Base-by-base conservation (phyloP, 768 basidiomycete species). In the Lactarius akahatsu region DNA sequence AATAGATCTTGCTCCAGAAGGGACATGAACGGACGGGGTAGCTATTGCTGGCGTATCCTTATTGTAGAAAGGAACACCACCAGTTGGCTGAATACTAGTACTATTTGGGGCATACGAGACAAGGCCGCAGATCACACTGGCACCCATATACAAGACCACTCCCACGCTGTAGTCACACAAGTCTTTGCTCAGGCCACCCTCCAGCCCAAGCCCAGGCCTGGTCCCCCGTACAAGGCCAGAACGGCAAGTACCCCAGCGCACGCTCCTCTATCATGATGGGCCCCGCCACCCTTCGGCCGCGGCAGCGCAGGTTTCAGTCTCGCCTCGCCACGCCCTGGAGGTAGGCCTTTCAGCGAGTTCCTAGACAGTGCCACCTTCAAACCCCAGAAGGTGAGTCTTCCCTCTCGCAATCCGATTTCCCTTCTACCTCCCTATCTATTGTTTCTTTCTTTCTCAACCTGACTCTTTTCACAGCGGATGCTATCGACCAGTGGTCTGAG, bases 401-500 rank as follows among this genome's bases (percentile, higher is more conserved):
- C 30, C 30, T 15, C 6, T 1, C 40, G 18, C 41, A 20, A n/a
- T n/a, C n/a, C n/a, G n/a, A n/a, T n/a, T n/a, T n/a, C 6, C 20
- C 20, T 18, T 1, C 1, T 1, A 54, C 47, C 8, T 20, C 20
- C 43, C 43, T 63, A 1, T 43, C 45, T 9, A 6, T 32, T n/a
- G n/a, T n/a, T n/a, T n/a, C n/a, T n/a, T n/a, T n/a, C n/a, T 18
- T 34, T 34, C 6, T 61, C 50, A 18, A 20, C 8, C 28, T 40
- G 26, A 18, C 26, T 28, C 23, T 50, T 66, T 71, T n/a, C 43
- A 20, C 76, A 92, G 92, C 92, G 65, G 94, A 97, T 76, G 96
- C 96, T 66, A 91, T 98, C 77, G 96, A 98, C 77, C 92, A 94
- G 78, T 98, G 96, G 96, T 97, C 98, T 77, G 93, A 97, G 78